Conservation (phyloP, 1,139 yeast species). For the Debaryomyces udenii region DNA sequence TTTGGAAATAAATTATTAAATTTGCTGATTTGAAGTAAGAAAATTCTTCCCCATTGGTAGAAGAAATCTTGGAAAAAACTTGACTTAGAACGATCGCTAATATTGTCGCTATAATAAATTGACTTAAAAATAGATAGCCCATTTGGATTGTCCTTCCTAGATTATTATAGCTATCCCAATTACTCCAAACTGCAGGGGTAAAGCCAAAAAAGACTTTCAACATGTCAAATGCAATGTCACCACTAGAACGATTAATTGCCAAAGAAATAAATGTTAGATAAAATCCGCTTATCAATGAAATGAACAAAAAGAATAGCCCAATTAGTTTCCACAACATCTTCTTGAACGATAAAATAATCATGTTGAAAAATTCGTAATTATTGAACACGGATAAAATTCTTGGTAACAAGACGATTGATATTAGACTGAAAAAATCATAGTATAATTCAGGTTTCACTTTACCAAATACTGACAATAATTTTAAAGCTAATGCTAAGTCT, state of each 20-base stretch:
- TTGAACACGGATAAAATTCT: conserved; percentile 57
- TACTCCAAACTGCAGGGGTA: conserved; percentile 67
- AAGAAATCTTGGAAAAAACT: conserved; percentile 42
- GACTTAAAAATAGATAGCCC: conserved; percentile 58
- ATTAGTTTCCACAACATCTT: conserved; percentile 58
- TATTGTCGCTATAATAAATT: conserved; percentile 60
- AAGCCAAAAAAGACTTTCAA: conserved; percentile 61
- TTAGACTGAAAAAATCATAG: conserved; percentile 42
- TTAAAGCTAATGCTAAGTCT: conserved; percentile 32
- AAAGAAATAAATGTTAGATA: conserved; percentile 60
- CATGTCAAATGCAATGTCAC: conserved; percentile 57
- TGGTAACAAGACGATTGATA: conserved; percentile 58
- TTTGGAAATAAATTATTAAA: conserved; percentile 36
- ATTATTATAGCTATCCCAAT: conserved; percentile 55
- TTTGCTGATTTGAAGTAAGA: conserved; percentile 45
- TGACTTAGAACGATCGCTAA: conserved; percentile 59
- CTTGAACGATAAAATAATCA: conserved; percentile 54
- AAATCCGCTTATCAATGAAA: conserved; percentile 59
- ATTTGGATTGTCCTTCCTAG: conserved; percentile 54
- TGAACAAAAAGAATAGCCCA: conserved; percentile 54
- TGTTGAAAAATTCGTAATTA: conserved; percentile 55
- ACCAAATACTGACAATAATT: conserved; percentile 18
- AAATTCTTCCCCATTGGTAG: conserved; percentile 45
- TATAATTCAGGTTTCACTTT: conserved; percentile 19
- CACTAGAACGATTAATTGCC: conserved; percentile 47